Evolutionary conservation across 2,329 filamentous ascomycete genomes (phyloP), one percentile per base, ranked within the genome.

Genomic region (Fusarium mexicanum): DNA sequence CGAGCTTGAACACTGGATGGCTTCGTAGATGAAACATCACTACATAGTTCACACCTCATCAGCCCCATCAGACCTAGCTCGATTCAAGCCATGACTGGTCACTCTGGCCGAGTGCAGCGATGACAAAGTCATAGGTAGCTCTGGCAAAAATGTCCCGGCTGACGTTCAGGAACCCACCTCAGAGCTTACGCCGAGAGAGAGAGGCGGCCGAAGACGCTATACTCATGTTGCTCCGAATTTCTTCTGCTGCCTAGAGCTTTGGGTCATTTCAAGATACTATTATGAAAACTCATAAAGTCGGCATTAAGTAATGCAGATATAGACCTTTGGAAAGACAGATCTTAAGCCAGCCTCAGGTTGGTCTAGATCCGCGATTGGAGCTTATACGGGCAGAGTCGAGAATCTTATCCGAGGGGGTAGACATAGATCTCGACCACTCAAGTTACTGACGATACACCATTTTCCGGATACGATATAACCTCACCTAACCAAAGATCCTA

Each of bases 171-270:
- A 24, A 24, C 31, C 17, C 29, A 55, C 37, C 8, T 26, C 74
- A 22, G 44, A 72, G 29, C 75, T 74, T 38, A 76, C 58, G 2
- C 53, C 74, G 7, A 58, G 74, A 14, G 74, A 77, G 47, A 72
- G 72, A 38, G 66, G 59, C n/a, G 62, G 65, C 18, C 53, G 61
- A 7, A 57, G 70, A 41, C 53, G 61, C 47, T 73, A 76, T 33
- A 78, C 60, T 53, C 68, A 64, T 20, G 69, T 76, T 35, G 38
- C 35, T 26, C 20, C 70, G 18, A 43, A 58, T 7, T 76, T 41
- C 26, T 35, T 26, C 12, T 8, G 16, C 6, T 43, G 48, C 33
- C 17, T 61, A 16, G 9, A 38, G 14, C n/a, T 35, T 68, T 43
- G 53, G 68, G 5, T 61, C 37, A 11, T n/a, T 24, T 12, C 18